A percentile compares a stretch with the other conserved stretches of the same genome.
Evolutionary conservation across 148 eudicot species (phyloP).

Genomic region (Diospyros lotus): DNA sequence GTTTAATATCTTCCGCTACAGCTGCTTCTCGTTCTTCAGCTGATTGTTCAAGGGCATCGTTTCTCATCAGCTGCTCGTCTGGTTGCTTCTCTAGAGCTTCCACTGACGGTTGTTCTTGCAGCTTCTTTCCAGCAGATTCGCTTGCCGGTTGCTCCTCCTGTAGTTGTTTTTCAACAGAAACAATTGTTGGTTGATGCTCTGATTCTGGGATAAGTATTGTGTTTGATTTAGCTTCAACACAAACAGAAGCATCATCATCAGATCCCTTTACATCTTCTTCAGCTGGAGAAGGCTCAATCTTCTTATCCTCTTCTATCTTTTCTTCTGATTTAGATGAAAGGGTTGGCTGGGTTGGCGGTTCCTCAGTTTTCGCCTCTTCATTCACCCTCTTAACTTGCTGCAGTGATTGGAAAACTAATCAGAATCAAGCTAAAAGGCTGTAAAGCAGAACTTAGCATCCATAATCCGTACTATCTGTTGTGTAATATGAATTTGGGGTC

Average conservation of each 20-base stretch:
- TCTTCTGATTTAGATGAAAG: slow-evolving; percentile 21
- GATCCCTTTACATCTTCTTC: slow-evolving; percentile 10
- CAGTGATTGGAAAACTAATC: slow-evolving; percentile 15
- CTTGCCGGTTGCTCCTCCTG: slow-evolving; percentile 8
- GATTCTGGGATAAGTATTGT: background rate
- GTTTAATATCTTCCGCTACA: background rate
- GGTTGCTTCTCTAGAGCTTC: slow-evolving; percentile 4
- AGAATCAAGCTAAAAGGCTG: slow-evolving; percentile 9
- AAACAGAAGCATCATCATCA: background rate
- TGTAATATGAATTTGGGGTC: too few species aligned
- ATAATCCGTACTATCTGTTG: background rate
- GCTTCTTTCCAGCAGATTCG: background rate
- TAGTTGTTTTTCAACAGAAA: slow-evolving; percentile 20
- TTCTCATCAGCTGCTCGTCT: background rate
- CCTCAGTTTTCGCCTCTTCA: slow-evolving; percentile 34
- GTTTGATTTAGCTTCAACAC: background rate
- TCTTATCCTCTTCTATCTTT: slow-evolving; percentile 23
- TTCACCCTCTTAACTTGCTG: slow-evolving; percentile 38
- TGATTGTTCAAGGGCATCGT: slow-evolving; percentile 6
- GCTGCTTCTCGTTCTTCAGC: slow-evolving; percentile 12
- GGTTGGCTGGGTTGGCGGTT: slow-evolving; percentile 5
- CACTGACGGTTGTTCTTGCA: background rate
- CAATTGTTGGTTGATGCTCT: slow-evolving; percentile 20
- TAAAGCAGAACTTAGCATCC: background rate
- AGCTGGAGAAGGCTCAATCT: slow-evolving; percentile 12